Percentiles rank a stretch among this genome's conserved stretches.
Evolutionary conservation across 1,284 basidiomycete genomes (phyloP).

Genomic region (Nidula niveotomentosa): DNA sequence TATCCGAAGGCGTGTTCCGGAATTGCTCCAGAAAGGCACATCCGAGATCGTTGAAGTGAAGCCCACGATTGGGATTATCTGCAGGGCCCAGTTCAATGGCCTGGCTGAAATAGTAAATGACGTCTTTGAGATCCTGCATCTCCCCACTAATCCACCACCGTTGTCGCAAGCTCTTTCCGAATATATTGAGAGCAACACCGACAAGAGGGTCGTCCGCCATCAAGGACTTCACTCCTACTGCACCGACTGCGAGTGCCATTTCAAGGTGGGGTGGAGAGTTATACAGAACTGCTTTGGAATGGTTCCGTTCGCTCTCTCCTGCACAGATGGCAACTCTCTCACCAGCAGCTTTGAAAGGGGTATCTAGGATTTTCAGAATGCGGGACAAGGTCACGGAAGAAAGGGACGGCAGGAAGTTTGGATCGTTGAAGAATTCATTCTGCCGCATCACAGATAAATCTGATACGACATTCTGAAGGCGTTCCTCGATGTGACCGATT

Average conservation of each 20-base stretch:
- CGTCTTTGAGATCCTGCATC: constrained; percentile 9
- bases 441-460: neutral
- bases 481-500: neutral
- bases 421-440: neutral
- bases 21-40: constrained; percentile 9
- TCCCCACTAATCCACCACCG: constrained; percentile 6
- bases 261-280: constrained; percentile 1
- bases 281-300: constrained; percentile 1
- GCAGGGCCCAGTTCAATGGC: constrained; percentile 8
- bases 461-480: neutral
- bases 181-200: constrained; percentile 11
- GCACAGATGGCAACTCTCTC: constrained; percentile 1
- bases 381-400: neutral
- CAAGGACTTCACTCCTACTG: constrained; percentile 7
- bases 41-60: constrained; percentile 11
- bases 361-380: neutral
- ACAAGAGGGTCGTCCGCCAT: constrained; percentile 4
- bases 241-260: constrained; percentile 5
- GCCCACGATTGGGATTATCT: constrained; percentile 6
- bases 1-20: neutral
- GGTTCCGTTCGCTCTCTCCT: constrained; percentile 3
- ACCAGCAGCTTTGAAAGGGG: neutral
- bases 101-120: constrained; percentile 10
- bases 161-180: constrained; percentile 7
- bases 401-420: neutral